Base-by-base conservation (phyloP, 352 stramenopile genomes). In the Phytophthora fragariaefolia region DNA sequence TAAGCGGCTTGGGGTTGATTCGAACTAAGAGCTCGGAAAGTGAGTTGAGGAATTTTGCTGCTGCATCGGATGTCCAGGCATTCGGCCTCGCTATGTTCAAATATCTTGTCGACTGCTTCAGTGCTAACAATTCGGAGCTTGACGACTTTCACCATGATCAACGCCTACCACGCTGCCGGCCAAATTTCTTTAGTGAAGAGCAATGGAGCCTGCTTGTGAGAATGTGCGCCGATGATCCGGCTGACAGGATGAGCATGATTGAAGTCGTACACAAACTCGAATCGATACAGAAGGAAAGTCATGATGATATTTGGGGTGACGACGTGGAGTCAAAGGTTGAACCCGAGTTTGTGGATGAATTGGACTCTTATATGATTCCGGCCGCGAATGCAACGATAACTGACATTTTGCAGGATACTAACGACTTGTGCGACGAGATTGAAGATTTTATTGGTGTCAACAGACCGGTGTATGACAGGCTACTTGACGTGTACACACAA, bases 401-500 rank as follows among this genome's bases (percentile, higher is more conserved):
- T 13, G 32, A 48, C 7, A 24, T 48, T 1, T 46, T 64, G 6
- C 13, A 27, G 10, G 22, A 57, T 9, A 23, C 18, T 17, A 32
- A 50, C 15, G 28, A 56, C 22, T 57, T 56, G 22, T 64, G 45
- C 22, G 23, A 38, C 22, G 28, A 56, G 17, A 4, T 57, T 4
- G 22, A 38, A n/a, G 57, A 64, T 27, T 64, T 64, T 13, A 12
- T 5, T 4, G 12, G 28, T 20, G 30, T 57, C 15, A 64, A 64
- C 27, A 20, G 34, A 9, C 22, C 28, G 8, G 46, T 64, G 4
- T 56, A 50, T 24, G 20, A 24, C 23, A 6, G 57, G 6, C 45
- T 64, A 10, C 8, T 28, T 4, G 46, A 57, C 8, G 20, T 64
- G 22, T 40, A 57, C 17, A 13, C n/a, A 0, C 56, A 64, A 10